Conservation (phyloP, 1,139 yeast species). For the Yamadazyma friedrichii region DNA sequence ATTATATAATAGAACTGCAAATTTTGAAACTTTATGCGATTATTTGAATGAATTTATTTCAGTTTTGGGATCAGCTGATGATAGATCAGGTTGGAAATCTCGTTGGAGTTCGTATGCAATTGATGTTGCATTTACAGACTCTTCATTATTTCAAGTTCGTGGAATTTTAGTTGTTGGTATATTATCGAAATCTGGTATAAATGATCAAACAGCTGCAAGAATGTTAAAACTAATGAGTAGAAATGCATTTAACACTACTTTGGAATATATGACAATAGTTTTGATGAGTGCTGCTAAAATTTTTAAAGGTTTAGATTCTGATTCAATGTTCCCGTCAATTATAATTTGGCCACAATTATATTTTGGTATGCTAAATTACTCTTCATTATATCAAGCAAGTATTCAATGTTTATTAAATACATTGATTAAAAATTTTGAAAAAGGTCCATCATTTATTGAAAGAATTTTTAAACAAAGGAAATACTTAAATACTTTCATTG, state of each 20-base stretch:
- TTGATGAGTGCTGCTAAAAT: conserved; percentile 57
- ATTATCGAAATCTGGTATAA: conserved; percentile 61
- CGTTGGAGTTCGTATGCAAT: conserved; percentile 70
- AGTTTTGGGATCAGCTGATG: conserved; percentile 52
- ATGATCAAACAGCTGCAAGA: conserved; percentile 56
- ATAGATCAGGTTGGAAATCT: conserved; percentile 60
- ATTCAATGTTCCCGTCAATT: conserved; percentile 53
- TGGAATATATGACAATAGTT: conserved; percentile 37
- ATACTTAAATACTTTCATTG: conserved; percentile 41
- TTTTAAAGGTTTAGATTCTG: conserved; percentile 58
- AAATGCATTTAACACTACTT: conserved; percentile 25
- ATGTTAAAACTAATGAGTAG: conserved; percentile 33
- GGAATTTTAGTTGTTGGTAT: conserved; percentile 75
- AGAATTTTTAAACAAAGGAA: conserved; percentile 38
- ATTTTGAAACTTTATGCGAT: conserved; percentile 65
- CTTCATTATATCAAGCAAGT: conserved; percentile 55
- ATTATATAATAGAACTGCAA: conserved; percentile 47
- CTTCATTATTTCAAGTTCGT: conserved; percentile 67
- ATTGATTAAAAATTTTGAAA: conserved; percentile 25
- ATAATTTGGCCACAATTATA: conserved; percentile 64
- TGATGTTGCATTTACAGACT: conserved; percentile 60
- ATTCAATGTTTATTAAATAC: conserved; percentile 38
- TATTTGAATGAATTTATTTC: conserved; percentile 52
- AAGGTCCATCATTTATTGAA: conserved; percentile 24
- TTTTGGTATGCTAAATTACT: conserved; percentile 33